Evolutionary conservation across 352 stramenopile species (phyloP), one percentile per base, ranked within the genome.

Genomic region (Heterotrichella gracilis): DNA sequence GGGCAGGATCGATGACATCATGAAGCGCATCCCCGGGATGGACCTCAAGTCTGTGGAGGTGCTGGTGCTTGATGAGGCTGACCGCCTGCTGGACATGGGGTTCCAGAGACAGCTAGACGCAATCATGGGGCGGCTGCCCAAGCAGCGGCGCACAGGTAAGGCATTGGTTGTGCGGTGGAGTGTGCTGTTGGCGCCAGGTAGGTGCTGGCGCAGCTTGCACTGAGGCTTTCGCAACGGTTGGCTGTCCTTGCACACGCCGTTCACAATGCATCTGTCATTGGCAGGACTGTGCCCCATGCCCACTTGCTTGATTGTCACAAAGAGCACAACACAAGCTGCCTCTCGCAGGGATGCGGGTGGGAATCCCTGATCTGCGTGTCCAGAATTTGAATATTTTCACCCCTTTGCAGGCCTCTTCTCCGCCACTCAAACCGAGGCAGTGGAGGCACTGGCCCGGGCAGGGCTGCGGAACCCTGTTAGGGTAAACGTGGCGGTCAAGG

Each of bases 61-160:
- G 24, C 79, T 99, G 20, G 90, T 99, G 66, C 75, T 99, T 24
- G 92, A 99, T 76, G 92, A 99, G 76, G 92, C 90, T n/a, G 93
- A 99, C 74, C 94, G 88, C 21, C 74, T 99, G 25, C 80, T 99
- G 25, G 89, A 72, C 24, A 22, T 76, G 72, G 71, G 72, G 23
- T 76, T 75, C 73, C 42, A 73, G 22, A 14, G 64, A 9, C 68
- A 24, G 14, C 69, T 79, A 21, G 67, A 22, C 19, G 20, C 82
- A 69, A 97, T 99, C 72, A 79, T 98, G 25, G 79, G 76, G 2
- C 80, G 86, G 22, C 70, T 99, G 22, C 93, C 92, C 0, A 95
- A 95, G 80, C 93, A 97, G 81, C 82, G 92, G 69, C 79, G 91
- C 63, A 98, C 92, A 0, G n/a, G n/a, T n/a, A n/a, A n/a, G n/a